Evolutionary conservation across 2,329 filamentous ascomycete species (phyloP).

Genomic region (Hypomyces rosellus): DNA sequence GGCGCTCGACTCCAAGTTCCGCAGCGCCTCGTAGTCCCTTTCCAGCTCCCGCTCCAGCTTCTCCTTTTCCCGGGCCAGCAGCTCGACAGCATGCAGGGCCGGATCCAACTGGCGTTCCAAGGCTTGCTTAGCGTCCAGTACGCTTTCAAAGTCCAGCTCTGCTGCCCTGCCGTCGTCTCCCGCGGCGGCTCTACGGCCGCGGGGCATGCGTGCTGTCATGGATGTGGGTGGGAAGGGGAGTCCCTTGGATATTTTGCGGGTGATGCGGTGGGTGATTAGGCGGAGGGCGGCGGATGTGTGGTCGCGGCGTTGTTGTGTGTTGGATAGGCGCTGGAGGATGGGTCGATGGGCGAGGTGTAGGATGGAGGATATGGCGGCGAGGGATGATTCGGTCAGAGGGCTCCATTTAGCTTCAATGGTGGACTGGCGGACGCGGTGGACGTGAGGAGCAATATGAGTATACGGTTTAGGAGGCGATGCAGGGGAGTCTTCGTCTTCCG

Average conservation of each 20-base stretch:
- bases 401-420: slow-evolving; percentile 65
- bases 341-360: slow-evolving; percentile 55
- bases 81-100: slow-evolving; percentile 53
- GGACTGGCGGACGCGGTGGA: slow-evolving; percentile 51
- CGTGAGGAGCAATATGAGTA: slow-evolving; percentile 45
- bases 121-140: slow-evolving; percentile 50
- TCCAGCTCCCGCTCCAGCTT: slow-evolving; percentile 51
- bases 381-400: slow-evolving; percentile 46
- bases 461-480: slow-evolving; percentile 33
- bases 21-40: slow-evolving; percentile 46
- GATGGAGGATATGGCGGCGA: slow-evolving; percentile 49
- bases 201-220: slow-evolving; percentile 17
- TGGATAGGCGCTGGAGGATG: slow-evolving; percentile 51
- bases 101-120: slow-evolving; percentile 57
- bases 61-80: slow-evolving; percentile 53
- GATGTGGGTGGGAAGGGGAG: slow-evolving; percentile 60
- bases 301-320: slow-evolving; percentile 40
- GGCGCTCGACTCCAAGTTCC: slow-evolving; percentile 49
- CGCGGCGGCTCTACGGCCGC: slow-evolving; percentile 10
- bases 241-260: slow-evolving; percentile 51
- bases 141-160: slow-evolving; percentile 61
- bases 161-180: slow-evolving; percentile 41
- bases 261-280: slow-evolving; percentile 48
- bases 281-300: slow-evolving; percentile 52
- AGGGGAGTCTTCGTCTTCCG: slow-evolving; percentile 15